Conservation (phyloP, 345 rosid species). For the Citrus sinensis region DVS_A1.0 CM039165.1:32603001-32603500, state of each 20-base stretch:
- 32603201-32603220: background rate
- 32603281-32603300: background rate
- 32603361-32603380: background rate
- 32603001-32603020: background rate
- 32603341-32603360: background rate
- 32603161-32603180: background rate
- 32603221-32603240: too few relatives aligned
- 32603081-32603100: background rate
- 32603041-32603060: background rate
- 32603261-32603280: background rate
- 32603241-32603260: too few relatives aligned
- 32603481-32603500: too few relatives aligned
- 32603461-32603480: background rate
- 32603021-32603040: background rate
- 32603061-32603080: background rate
- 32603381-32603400: background rate
- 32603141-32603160: background rate
- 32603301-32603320: background rate
- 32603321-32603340: background rate
- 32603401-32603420: background rate
- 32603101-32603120: background rate
- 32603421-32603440: background rate
- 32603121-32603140: background rate
- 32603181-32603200: background rate
- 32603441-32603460: slow-evolving; percentile 1